phyloP scores from a whole-genome alignment of 1,139 yeast species.

The Lodderomyces orthopsilosis region DNA sequence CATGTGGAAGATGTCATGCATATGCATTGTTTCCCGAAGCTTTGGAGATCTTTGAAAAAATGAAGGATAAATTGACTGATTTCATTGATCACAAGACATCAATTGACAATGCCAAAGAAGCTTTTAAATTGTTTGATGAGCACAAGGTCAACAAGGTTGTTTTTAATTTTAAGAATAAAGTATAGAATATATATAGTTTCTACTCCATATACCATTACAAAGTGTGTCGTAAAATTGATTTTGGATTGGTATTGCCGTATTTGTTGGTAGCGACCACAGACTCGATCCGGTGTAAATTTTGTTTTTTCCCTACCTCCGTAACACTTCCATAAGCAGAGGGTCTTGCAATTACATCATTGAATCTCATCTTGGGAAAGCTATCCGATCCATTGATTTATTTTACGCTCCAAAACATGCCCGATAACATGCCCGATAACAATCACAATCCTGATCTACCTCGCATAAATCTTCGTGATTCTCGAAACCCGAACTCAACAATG shows the following conservation, averaged over 20 bases:
- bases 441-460: background rate
- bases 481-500: background rate
- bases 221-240: no score
- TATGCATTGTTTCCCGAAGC: constrained; percentile 57
- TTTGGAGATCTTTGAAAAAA: constrained; percentile 42
- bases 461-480: background rate
- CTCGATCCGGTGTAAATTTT: background rate
- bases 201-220: background rate
- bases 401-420: no score
- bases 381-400: background rate
- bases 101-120: constrained; percentile 44
- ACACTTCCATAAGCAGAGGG: background rate
- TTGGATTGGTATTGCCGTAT: no score
- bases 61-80: constrained; percentile 42
- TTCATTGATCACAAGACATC: constrained; percentile 49
- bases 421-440: background rate
- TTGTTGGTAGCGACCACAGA: background rate
- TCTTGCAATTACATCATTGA: background rate
- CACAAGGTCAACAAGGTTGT: constrained; percentile 58
- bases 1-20: constrained; percentile 66
- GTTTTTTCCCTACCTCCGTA: background rate
- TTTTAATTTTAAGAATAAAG: constrained; percentile 25
- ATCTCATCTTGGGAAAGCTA: background rate
- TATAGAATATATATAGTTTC: background rate
- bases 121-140: constrained; percentile 50